These are phyloP conservation scores for Apiotrichum montevideense DNA, from an alignment of 1,284 basidiomycete species.

Conservation along the genomic window DNA sequence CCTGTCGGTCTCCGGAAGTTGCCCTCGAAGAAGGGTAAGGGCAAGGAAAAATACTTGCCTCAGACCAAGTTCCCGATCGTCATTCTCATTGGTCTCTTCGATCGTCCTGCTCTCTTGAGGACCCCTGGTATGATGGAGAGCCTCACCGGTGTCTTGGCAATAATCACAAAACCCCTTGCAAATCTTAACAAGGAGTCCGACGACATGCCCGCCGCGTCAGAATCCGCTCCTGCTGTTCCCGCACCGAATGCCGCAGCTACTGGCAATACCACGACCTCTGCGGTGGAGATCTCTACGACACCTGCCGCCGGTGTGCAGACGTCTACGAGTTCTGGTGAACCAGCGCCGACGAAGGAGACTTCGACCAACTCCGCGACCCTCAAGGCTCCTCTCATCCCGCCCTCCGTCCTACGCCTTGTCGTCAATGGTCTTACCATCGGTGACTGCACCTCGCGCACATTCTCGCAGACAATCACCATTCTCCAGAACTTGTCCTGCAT, in stretches of 20 bases:
- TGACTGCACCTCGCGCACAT: constrained; percentile 89
- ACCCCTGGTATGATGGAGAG: constrained; percentile 87
- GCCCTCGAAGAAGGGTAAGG: constrained; percentile 77
- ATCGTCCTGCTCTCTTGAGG: constrained; percentile 73
- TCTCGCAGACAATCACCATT: constrained; percentile 79
- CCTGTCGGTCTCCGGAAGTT: constrained; percentile 64
- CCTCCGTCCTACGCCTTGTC: constrained; percentile 71
- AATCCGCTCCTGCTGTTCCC: background rate
- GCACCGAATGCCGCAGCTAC: background rate
- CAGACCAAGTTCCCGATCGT: constrained; percentile 87
- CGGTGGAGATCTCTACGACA: background rate
- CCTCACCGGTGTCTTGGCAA: constrained; percentile 74
- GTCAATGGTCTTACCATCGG: constrained; percentile 90
- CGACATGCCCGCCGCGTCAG: constrained; percentile 1
- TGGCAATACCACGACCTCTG: constrained; percentile 1
- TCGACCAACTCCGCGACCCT: constrained; percentile 3
- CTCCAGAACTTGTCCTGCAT: constrained; percentile 85
- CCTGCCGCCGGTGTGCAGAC: constrained; percentile 1
- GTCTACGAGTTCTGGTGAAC: background rate
- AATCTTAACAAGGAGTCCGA: constrained; percentile 11
- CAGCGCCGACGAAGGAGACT: background rate
- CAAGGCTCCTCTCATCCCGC: constrained; percentile 70
- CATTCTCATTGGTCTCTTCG: constrained; percentile 74
- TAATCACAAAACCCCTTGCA: constrained; percentile 73
- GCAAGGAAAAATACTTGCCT: constrained; percentile 74